Base-by-base conservation (phyloP, 2,329 filamentous ascomycete genomes). In the Phialophora macrospora region DNA sequence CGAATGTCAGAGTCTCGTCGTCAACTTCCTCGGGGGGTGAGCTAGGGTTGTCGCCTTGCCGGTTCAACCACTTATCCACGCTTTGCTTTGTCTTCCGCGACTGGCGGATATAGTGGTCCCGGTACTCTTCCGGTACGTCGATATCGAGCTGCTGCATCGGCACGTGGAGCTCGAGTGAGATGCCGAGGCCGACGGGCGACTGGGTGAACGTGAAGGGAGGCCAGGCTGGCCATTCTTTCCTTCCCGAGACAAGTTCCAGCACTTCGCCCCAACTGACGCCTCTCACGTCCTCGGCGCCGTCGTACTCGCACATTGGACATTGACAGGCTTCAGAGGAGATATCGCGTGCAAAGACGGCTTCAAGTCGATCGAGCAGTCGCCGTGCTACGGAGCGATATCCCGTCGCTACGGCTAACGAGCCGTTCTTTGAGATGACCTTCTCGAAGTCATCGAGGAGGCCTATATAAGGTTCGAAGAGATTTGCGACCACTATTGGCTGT, bases 261-360 rank as follows among this genome's bases (percentile, higher is more conserved):
- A 98, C 93, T 75, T 98, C 94, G 9, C 95, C 94, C 94, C 94
- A 99, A 68, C 92, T 95, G 32, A 97, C 83, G 1, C 93, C 93
- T 62, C 83, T 85, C 68, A 88, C 86, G 41, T 81, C 80, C 30
- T 84, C 78, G 56, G 79, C 73, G 17, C 89, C 85, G 44, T 88
- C 84, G 44, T 85, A 81, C 55, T 89, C 86, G 74, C 94, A 98
- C 83, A 97, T 91, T 63, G 95, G 82, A 76, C 94, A 98, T 51
- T 83, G 81, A 76, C 94, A 98, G n/a, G 89, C 88, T 73, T 97
- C 88, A 0, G 88, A 88, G 0, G 93, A 93, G 41, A 99, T 88
- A 74, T 98, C 94, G 66, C 95, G 86, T 2, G 93, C 93, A 78
- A 99, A 98, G 8, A 99, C 93, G 63, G 94, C 92, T 75, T 97